A percentile compares a stretch with the other conserved stretches of the same genome.
phyloP scores from a whole-genome alignment of 2,329 filamentous ascomycete species.

The Calonectria pauciramosa region DNA sequence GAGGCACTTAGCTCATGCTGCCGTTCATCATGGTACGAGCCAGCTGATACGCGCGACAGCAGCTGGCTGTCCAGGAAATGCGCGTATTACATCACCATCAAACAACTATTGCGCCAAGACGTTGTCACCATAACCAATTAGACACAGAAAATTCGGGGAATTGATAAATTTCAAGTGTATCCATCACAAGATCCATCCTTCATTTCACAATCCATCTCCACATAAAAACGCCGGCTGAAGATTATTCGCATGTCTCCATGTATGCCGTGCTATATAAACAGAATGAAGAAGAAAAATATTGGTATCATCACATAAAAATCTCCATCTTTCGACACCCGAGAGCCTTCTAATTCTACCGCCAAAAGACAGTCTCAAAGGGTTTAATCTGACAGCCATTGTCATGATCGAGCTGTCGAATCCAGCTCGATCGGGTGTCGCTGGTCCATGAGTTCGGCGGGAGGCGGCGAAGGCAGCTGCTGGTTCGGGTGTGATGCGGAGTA shows the following conservation, averaged over 20 bases:
- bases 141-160: not conserved
- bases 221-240: not conserved
- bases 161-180: not conserved
- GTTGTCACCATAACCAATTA: not conserved
- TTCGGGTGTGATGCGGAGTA: not conserved
- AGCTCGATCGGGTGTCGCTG: conserved; percentile 18
- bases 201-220: not conserved
- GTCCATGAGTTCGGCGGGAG: conserved; percentile 19
- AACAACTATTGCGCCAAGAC: too few species aligned
- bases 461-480: not conserved
- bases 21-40: not conserved
- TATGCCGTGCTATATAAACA: not conserved
- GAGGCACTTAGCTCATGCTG: not conserved
- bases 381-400: not conserved
- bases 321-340: not conserved
- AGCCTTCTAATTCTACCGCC: too few species aligned
- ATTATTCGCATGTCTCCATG: not conserved
- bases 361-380: too few species aligned
- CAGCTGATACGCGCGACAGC: not conserved
- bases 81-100: not conserved
- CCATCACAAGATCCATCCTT: not conserved
- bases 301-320: not conserved
- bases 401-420: not conserved
- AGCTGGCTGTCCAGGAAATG: not conserved
- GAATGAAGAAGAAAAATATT: not conserved